phyloP scores from a whole-genome alignment of 148 eudicot genomes.

The Vaccinium darrowii region DNA sequence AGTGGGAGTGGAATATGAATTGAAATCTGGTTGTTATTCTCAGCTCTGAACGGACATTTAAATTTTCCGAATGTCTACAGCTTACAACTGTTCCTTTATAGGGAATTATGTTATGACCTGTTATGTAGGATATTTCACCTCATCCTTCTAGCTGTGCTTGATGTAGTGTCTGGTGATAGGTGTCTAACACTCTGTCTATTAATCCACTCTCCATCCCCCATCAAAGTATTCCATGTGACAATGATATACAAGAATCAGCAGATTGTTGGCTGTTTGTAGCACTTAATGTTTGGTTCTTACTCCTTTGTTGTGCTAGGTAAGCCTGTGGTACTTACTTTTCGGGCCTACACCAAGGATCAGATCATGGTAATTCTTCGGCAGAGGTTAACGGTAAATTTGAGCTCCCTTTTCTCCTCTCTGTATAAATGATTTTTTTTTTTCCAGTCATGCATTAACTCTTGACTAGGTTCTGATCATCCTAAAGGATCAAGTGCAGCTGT shows the following conservation, averaged over 20 bases:
- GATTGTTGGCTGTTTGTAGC: neutral
- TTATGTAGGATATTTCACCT: neutral
- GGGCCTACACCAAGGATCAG: constrained; percentile 90
- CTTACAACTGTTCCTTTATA: neutral
- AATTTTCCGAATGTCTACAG: neutral
- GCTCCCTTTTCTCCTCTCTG: neutral
- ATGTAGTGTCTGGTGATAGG: neutral
- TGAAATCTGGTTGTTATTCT: neutral
- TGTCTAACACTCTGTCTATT: neutral
- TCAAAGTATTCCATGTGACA: neutral
- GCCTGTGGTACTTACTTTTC: constrained; percentile 75
- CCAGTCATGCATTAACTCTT: neutral
- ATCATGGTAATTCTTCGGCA: constrained; percentile 69
- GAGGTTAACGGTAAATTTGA: constrained; percentile 55
- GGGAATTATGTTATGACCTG: neutral
- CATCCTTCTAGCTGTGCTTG: neutral
- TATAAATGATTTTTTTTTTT: neutral
- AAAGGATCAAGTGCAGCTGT: neutral
- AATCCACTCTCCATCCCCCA: neutral
- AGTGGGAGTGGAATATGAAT: neutral
- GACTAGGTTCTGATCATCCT: neutral
- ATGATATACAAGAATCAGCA: neutral
- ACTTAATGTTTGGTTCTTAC: constrained; percentile 15
- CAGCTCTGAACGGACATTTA: neutral
- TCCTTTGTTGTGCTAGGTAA: constrained; percentile 56